Base-by-base conservation (phyloP, 148 eudicot genomes). In the Euryodendron excelsum region DNA sequence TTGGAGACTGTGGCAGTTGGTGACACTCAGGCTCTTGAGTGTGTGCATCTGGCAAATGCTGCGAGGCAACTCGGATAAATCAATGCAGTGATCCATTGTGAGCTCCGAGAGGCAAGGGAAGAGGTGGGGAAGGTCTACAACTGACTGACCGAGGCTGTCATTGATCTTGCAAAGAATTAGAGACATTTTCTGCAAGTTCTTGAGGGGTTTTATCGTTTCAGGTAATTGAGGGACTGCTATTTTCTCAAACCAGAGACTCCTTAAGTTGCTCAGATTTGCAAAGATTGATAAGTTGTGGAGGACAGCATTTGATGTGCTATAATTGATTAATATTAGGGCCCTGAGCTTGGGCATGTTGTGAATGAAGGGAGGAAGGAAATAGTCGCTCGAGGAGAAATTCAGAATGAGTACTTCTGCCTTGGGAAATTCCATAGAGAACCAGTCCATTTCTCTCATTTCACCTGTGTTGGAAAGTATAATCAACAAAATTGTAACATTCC, bases 201-300 rank as follows among this genome's bases (percentile, higher is more conserved):
- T 78, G 5, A 90, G 75, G 33, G 96, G 91, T 36, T 62, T 59
- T 14, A 89, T 85, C 55, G 84, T 73, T 65, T 77, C 33, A 3
- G 92, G 90, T 33, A 91, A 72, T 11, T 83, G 88, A 78, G 94
- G 94, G 50, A 93, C 77, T 0, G 84, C 73, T 12, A 91, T 83
- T 66, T 89, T 90, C 84, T 93, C 92, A 21, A 93, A 80, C 96
- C 96, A 93, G 52, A 93, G 90, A 86, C 92, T 93, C 80, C 88
- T 84, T 75, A 90, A 75, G 83, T 89, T 89, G 73, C 78, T 56
- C 82, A 89, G 71, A 17, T 79, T 75, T 31, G 84, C 55, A 45
- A 93, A 89, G 23, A 81, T 88, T 21, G 89, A 83, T 59, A 87
- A 56, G 78, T 93, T 93, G 56, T 67, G 89, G 27, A 93, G 86